Base-by-base conservation (phyloP, 495 filamentous ascomycete genomes). In the Penicillium paxilli region DNA sequence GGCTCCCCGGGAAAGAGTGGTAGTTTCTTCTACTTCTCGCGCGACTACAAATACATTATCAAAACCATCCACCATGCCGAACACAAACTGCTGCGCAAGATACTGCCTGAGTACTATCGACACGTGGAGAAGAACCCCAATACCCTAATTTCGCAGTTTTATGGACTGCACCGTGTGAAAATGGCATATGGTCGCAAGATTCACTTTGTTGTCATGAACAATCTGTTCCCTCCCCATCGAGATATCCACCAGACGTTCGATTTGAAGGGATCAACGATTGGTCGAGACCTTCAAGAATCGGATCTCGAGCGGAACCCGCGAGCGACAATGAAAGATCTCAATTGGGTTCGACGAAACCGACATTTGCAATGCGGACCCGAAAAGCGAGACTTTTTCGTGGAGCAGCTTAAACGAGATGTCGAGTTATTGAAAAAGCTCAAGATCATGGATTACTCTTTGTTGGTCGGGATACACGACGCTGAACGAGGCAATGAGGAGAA, bases 21-120 rank as follows among this genome's bases (percentile, higher is more conserved):
- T 16, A 96, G 92, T 68, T 99, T 99, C 73, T 99, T 99, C 76
- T 99, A 99, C 76, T 99, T 99, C 76, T 98, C 95, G 23, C 83
- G 94, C 47, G 94, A 99, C 67, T 99, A 98, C 80, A 99, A 99
- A 73, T 99, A 99, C 74, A 99, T 99, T 71, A 99, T 99, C 84
- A 99, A 99, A 70, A 99, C 94, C 12, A 99, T 99, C 52, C 94
- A 98, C 66, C 94, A 96, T 61, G 85, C 84, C 51, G 94, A 99
- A 68, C 95, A 99, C 73, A 96, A 96, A 62, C 88, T 97, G 54
- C 81, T 99, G 35, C 83, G 94, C 47, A 95, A 89, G 68, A 90
- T 97, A 38, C 77, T 99, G 49, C 89, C 87, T 49, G 88, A 96
- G 28, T 99, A 99, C 68, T 98, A 96, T 72, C 75, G 90, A 23